phyloP scores from a whole-genome alignment of 2,329 filamentous ascomycete genomes.

The Sporothrix globosa region DNA sequence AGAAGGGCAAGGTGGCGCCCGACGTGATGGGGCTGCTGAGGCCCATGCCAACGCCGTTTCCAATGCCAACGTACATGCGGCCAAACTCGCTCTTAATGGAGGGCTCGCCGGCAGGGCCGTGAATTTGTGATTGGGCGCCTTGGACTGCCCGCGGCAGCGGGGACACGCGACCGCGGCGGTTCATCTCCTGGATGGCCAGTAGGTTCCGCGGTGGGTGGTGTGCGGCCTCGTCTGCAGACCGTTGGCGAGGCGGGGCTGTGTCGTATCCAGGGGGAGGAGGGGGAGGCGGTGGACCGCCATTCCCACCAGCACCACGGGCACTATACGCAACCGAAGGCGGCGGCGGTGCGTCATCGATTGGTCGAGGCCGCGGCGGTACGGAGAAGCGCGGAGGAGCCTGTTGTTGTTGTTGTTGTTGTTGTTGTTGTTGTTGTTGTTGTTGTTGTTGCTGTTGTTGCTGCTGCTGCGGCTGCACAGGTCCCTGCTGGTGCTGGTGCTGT shows the following conservation, averaged over 20 bases:
- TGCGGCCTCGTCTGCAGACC: conserved; percentile 57
- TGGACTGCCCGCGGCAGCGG: conserved; percentile 92
- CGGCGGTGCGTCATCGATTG: conserved; percentile 53
- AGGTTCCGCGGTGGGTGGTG: conserved; percentile 67
- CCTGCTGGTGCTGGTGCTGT: conserved; percentile 41
- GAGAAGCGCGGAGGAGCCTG: conserved; percentile 36
- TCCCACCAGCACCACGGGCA: conserved; percentile 42
- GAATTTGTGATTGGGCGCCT: conserved; percentile 79
- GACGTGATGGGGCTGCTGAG: conserved; percentile 57
- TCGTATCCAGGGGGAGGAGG: conserved; percentile 43
- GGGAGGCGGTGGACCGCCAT: neutral
- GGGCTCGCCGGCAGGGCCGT: conserved; percentile 78
- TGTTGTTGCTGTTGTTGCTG: conserved; percentile 44
- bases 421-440: conserved; percentile 27
- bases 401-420: conserved; percentile 42
- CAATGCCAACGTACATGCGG: conserved; percentile 93
- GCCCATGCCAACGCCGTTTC: conserved; percentile 54
- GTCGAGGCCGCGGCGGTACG: conserved; percentile 46
- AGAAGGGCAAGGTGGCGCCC: conserved; percentile 52
- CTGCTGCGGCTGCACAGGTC: conserved; percentile 39
- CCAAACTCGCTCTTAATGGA: conserved; percentile 95
- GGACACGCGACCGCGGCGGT: conserved; percentile 80
- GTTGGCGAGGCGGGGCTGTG: conserved; percentile 44
- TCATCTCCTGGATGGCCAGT: conserved; percentile 78
- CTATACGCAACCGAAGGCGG: conserved; percentile 57